Evolutionary conservation across 176 grass and related monocot genomes (phyloP), one percentile per base, ranked within the genome.

Genomic region (Triticum urartu): DNA sequence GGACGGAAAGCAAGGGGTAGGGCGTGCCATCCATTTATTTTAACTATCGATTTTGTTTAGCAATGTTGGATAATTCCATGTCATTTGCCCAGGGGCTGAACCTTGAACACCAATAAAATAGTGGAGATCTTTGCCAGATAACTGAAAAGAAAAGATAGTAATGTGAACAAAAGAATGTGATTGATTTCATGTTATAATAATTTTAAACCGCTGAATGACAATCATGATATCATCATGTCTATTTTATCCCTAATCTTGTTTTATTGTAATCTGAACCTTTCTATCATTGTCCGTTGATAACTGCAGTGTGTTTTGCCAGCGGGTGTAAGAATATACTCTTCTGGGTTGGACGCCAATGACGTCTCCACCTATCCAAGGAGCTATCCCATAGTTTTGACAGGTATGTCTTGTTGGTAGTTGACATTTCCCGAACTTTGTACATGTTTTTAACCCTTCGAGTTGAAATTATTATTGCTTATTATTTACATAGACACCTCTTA

Each of bases 361-460:
- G 75, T 88, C 63, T 88, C 87, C 40, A 96, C 92, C 11, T 94
- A 92, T 77, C 94, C 97, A 71, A 90, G 89, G 24, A 99, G 90
- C 79, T 99, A 99, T 89, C 97, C 97, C 40, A 99, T 99, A 86
- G 97, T 99, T 88, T 86, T 99, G 89, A 99, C 97, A 88, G 97
- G 97, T 99, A 95, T n/a, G 75, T 81, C 77, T 3, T 25, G 5
- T 47, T 62, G 36, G 28, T 79, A 80, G 63, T 24, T 74, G 40
- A 36, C 61, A 84, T 85, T 84, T 84, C 77, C 62, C 7, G 22
- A 73, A 79, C 9, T 75, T 76, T 36, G 15, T 40, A 24, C 30
- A 82, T 50, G 10, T 24, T 89, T 35, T 89, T 38, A 59, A 68
- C 17, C 5, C 35, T 86, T 81, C 12, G 48, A 65, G 56, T 80